A percentile compares a stretch with the other conserved stretches of the same genome.
Evolutionary conservation across 192 early-diverging fungal species (phyloP).

Genomic region (Anaeromyces robustus): DNA sequence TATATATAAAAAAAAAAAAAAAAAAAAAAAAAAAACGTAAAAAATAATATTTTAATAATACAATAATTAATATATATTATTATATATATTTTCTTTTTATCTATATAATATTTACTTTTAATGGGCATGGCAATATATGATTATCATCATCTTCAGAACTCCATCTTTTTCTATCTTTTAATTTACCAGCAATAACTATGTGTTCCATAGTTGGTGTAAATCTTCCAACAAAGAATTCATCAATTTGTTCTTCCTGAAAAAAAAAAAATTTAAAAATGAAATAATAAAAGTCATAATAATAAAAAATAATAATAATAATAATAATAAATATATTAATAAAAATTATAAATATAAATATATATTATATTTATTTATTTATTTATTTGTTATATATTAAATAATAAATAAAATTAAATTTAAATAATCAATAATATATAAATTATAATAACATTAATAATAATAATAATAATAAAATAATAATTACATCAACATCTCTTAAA

Average conservation of each 20-base stretch:
- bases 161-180: constrained; percentile 79
- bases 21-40: too few relatives aligned
- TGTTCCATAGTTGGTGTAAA: constrained; percentile 51
- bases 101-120: constrained; percentile 37
- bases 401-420: too few relatives aligned
- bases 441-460: too few relatives aligned
- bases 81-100: neutral
- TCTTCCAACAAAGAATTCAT: constrained; percentile 77
- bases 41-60: too few relatives aligned
- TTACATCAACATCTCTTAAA: constrained; percentile 43
- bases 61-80: too few relatives aligned
- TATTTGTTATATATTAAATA: too few relatives aligned
- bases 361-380: too few relatives aligned
- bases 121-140: constrained; percentile 79
- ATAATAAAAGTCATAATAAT: too few relatives aligned
- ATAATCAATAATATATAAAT: too few relatives aligned
- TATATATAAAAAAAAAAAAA: too few relatives aligned
- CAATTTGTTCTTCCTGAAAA: constrained; percentile 45
- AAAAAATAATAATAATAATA: too few relatives aligned
- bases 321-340: neutral
- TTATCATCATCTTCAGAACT: constrained; percentile 82
- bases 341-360: neutral
- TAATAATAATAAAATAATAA: too few relatives aligned
- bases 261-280: neutral
- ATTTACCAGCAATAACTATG: constrained; percentile 71